Evolutionary conservation across 768 basidiomycete species (phyloP).

Genomic region (Tricholoma hemisulphureum): DNA sequence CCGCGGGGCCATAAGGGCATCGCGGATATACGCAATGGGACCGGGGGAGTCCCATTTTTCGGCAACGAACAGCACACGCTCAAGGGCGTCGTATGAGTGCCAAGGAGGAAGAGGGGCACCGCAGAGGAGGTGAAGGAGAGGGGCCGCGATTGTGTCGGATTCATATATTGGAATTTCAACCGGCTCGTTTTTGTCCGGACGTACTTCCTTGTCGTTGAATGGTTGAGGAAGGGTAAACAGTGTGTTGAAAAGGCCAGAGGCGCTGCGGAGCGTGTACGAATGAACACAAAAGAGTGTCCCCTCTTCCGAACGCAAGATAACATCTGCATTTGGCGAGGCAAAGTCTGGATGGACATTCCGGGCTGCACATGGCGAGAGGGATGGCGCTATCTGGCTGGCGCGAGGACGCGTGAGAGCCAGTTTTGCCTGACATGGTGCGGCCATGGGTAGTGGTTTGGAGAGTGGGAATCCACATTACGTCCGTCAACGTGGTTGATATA

Average conservation of each 20-base stretch:
- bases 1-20: constrained; percentile 45
- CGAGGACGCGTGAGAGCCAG: not conserved
- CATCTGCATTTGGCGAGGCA: constrained; percentile 33
- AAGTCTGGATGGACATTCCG: constrained; percentile 32
- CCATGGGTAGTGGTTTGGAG: constrained; percentile 16
- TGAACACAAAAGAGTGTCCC: constrained; percentile 55
- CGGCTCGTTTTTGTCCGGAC: constrained; percentile 10
- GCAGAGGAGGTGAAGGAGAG: constrained; percentile 55
- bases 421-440: constrained; percentile 16
- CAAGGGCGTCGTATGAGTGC: constrained; percentile 50
- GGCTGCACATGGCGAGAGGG: not conserved
- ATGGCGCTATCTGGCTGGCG: not conserved
- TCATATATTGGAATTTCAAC: constrained; percentile 39
- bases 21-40: constrained; percentile 54
- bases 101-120: constrained; percentile 51
- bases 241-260: constrained; percentile 59
- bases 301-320: constrained; percentile 41
- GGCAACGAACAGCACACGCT: constrained; percentile 55
- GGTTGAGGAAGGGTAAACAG: constrained; percentile 61
- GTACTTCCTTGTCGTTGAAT: constrained; percentile 3
- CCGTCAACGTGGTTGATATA: constrained; percentile 16
- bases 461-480: constrained; percentile 6
- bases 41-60: constrained; percentile 74
- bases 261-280: constrained; percentile 53
- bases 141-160: constrained; percentile 46